A percentile compares a stretch with the other conserved stretches of the same genome.
Conservation (phyloP, 163 green algal species). For the Coccomyxa subellipsoidea region DNA sequence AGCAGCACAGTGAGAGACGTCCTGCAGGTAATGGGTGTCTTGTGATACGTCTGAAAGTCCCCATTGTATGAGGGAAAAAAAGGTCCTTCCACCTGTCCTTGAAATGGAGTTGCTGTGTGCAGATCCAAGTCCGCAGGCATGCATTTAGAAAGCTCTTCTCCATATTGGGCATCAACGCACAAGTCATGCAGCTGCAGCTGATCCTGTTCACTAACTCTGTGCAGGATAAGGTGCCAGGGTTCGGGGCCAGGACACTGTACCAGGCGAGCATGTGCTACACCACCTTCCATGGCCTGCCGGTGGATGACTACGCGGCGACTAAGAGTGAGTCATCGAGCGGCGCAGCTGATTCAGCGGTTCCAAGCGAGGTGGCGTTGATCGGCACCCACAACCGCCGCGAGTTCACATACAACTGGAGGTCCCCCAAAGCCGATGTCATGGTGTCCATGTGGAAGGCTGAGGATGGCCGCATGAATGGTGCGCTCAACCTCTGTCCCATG, state of each 20-base stretch:
- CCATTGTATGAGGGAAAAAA: too few species aligned
- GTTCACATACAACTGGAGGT: not conserved
- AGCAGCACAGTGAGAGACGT: conserved; percentile 24
- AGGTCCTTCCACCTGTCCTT: not conserved
- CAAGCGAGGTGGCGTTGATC: not conserved
- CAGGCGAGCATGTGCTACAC: not conserved
- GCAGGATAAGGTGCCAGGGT: not conserved
- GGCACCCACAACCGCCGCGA: not conserved
- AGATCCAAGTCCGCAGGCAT: not conserved
- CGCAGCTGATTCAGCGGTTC: not conserved
- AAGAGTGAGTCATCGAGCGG: not conserved
- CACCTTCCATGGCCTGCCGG: conserved; percentile 11
- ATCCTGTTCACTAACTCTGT: too few species aligned
- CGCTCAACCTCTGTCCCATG: not conserved
- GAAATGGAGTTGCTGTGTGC: not conserved
- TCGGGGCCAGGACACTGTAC: not conserved
- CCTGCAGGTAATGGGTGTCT: not conserved
- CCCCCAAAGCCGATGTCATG: not conserved
- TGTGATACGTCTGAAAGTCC: not conserved
- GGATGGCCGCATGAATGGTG: not conserved
- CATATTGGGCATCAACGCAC: too few species aligned
- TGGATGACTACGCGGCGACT: not conserved
- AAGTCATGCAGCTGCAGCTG: too few species aligned
- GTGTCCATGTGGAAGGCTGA: not conserved
- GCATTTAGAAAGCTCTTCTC: not conserved